Evolutionary conservation across 805 yeast species (phyloP).

Genomic region (Ogataea corticis): DNA sequence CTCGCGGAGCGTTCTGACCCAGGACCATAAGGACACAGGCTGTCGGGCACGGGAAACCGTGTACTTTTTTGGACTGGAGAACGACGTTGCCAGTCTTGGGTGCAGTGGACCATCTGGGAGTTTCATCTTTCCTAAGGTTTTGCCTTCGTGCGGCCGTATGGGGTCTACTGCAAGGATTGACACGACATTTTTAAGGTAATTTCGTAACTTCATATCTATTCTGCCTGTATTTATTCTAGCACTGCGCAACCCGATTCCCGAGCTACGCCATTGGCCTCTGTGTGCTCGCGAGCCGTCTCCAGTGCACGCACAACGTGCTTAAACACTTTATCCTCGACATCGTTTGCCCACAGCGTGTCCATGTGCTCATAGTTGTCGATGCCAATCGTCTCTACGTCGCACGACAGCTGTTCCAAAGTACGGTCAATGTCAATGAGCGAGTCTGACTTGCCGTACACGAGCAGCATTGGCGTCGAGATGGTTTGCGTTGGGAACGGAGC

Average conservation of each 20-base stretch:
- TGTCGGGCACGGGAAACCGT: constrained; percentile 35
- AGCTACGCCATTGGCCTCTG: too few species aligned
- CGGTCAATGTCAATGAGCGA: constrained; percentile 84
- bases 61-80: constrained; percentile 50
- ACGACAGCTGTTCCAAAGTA: constrained; percentile 69
- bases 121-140: constrained; percentile 44
- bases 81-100: constrained; percentile 57
- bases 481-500: constrained; percentile 63
- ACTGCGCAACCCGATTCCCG: background rate
- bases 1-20: constrained; percentile 51
- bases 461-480: constrained; percentile 71
- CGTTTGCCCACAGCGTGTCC: constrained; percentile 86
- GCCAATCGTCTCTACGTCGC: constrained; percentile 39
- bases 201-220: background rate
- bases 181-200: constrained; percentile 38
- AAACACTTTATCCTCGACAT: constrained; percentile 51
- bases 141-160: constrained; percentile 69
- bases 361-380: constrained; percentile 80
- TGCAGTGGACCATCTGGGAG: constrained; percentile 56
- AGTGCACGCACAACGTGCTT: constrained; percentile 12
- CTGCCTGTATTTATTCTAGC: background rate
- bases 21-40: constrained; percentile 54
- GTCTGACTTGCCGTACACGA: constrained; percentile 79
- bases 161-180: constrained; percentile 62
- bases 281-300: background rate